A percentile compares a stretch with the other conserved stretches of the same genome.
Evolutionary conservation across 1,284 basidiomycete species (phyloP).

Genomic region (Agroathelia rolfsii): DNA sequence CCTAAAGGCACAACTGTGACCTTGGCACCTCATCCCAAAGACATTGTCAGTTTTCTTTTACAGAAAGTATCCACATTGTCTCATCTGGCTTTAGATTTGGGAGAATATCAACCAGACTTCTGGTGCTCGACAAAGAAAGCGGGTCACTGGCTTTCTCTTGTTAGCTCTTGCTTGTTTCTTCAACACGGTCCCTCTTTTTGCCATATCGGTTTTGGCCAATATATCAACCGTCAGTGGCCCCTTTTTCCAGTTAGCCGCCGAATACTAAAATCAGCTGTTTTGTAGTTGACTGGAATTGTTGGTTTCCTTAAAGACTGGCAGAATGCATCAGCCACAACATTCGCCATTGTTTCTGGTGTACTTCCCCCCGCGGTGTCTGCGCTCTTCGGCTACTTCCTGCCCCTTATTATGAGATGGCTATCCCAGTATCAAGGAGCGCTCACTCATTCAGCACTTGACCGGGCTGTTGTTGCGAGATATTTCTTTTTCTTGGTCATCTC

Average conservation of each 20-base stretch:
- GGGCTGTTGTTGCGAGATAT: constrained; percentile 83
- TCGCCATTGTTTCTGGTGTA: constrained; percentile 78
- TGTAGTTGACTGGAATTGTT: constrained; percentile 56
- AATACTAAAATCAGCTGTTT: constrained; percentile 1
- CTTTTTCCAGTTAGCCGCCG: constrained; percentile 2
- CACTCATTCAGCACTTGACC: constrained; percentile 75
- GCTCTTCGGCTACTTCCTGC: constrained; percentile 82
- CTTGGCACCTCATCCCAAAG: constrained; percentile 47
- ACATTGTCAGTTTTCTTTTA: constrained; percentile 30
- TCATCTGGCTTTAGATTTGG: constrained; percentile 57
- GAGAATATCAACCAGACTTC: constrained; percentile 73
- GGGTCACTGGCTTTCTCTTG: constrained; percentile 65
- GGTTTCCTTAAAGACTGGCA: constrained; percentile 66
- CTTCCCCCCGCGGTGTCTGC: constrained; percentile 82
- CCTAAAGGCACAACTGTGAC: constrained; percentile 37
- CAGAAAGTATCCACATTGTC: constrained; percentile 51
- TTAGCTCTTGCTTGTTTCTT: constrained; percentile 76
- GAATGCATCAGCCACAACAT: constrained; percentile 44
- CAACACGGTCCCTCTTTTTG: constrained; percentile 82
- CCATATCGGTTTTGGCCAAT: constrained; percentile 77
- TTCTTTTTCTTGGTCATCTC: constrained; percentile 87
- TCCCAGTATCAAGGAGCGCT: constrained; percentile 67
- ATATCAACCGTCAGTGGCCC: constrained; percentile 50
- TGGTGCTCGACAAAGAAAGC: constrained; percentile 56
- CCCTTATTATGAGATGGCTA: constrained; percentile 79